These are phyloP conservation scores for Cercospora zeina DNA, from an alignment of 2,329 filamentous ascomycete species.

Conservation along the genomic window DNA sequence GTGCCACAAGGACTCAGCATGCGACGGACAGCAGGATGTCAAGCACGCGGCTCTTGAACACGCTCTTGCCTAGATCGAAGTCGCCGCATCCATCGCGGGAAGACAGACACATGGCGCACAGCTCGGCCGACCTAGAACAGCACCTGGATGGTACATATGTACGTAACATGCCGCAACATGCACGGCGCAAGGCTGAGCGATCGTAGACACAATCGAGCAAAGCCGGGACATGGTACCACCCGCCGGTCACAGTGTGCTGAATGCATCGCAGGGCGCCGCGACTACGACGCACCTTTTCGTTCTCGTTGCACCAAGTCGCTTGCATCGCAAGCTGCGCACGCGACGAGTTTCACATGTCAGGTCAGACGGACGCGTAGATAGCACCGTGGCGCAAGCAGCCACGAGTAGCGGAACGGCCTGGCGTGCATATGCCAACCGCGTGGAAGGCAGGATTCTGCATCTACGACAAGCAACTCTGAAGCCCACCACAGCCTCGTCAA, in stretches of 20 bases:
- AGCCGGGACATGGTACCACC: too few relatives aligned
- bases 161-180: not conserved
- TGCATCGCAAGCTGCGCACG: too few relatives aligned
- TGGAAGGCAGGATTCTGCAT: conserved; percentile 6
- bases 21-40: not conserved
- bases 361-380: not conserved
- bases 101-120: conserved; percentile 3
- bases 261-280: too few relatives aligned
- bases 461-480: not conserved
- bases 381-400: conserved; percentile 5
- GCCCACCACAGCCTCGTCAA: conserved; percentile 6
- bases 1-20: too few relatives aligned
- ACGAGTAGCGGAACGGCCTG: not conserved
- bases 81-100: not conserved
- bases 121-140: not conserved
- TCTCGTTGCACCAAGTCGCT: too few relatives aligned
- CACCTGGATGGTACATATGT: not conserved
- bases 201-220: not conserved
- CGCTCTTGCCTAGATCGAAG: not conserved
- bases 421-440: conserved; percentile 3
- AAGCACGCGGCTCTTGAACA: not conserved
- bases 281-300: too few relatives aligned
- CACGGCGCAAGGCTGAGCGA: not conserved
- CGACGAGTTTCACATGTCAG: not conserved
- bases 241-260: too few relatives aligned